These are phyloP conservation scores for Prunus fruticosa DNA, from an alignment of 306 rosid genomes.

Conservation along the genomic window DNA sequence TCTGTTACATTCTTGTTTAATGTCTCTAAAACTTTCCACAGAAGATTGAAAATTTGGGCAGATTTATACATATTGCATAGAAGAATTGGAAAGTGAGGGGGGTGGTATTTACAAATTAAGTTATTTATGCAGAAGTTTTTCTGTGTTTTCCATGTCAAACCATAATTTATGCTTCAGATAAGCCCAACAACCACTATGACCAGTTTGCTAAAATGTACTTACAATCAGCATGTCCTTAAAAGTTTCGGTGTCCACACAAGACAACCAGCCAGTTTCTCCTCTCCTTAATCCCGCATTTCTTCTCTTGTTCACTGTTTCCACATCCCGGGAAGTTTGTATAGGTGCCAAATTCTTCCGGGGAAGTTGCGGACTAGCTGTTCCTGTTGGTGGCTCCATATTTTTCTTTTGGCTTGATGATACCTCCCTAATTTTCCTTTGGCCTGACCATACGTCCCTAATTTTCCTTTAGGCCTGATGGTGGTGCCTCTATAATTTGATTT, in stretches of 20 bases:
- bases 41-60: background rate
- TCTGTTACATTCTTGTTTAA: background rate
- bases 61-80: background rate
- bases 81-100: background rate
- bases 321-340: constrained; percentile 30
- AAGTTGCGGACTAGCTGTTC: constrained; percentile 34
- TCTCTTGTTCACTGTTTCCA: constrained; percentile 41
- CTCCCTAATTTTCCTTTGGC: constrained; percentile 24
- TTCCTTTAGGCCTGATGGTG: constrained; percentile 22
- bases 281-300: constrained; percentile 36
- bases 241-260: constrained; percentile 61
- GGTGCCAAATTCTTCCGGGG: constrained; percentile 45
- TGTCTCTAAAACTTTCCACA: background rate
- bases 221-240: constrained; percentile 48
- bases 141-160: background rate
- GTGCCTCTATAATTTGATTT: constrained; percentile 48
- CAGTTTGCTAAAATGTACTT: constrained; percentile 19
- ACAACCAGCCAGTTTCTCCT: constrained; percentile 58
- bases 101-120: constrained; percentile 3
- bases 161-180: constrained; percentile 19
- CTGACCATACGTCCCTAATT: constrained; percentile 1
- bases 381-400: constrained; percentile 31
- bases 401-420: constrained; percentile 18
- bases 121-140: background rate
- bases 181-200: background rate